These are phyloP conservation scores for Chaetomium globosum DNA, from an alignment of 2,329 filamentous ascomycete species.

Conservation along the genomic window DNA sequence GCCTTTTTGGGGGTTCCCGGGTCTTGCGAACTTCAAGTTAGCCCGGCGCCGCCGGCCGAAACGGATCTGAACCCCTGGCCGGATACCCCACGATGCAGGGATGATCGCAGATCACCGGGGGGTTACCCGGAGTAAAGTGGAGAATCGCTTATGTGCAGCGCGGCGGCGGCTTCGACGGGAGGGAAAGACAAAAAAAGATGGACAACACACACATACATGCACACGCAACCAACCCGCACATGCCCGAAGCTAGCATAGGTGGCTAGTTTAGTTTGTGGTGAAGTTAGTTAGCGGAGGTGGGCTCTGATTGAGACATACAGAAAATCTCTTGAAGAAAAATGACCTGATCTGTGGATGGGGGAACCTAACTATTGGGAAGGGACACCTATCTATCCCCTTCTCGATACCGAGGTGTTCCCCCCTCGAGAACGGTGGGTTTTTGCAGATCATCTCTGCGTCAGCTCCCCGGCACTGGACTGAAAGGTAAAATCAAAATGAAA, in stretches of 20 bases:
- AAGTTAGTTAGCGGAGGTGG: no score
- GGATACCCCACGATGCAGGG: slow-evolving; percentile 27
- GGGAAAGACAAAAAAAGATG: not conserved
- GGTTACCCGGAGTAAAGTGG: slow-evolving; percentile 13
- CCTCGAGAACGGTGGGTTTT: not conserved
- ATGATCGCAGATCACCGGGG: slow-evolving; percentile 25
- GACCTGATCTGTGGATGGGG: not conserved
- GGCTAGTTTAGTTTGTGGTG: no score
- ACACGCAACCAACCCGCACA: not conserved
- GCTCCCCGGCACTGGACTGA: not conserved
- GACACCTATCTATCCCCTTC: not conserved
- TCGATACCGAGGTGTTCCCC: not conserved
- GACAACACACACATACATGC: not conserved
- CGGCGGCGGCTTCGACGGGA: not conserved
- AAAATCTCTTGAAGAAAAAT: not conserved
- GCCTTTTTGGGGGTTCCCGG: slow-evolving; percentile 12
- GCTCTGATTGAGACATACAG: no score
- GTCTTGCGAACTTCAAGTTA: slow-evolving; percentile 1
- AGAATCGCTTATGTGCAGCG: slow-evolving; percentile 1
- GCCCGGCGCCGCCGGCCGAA: slow-evolving; percentile 22
- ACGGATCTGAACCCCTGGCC: slow-evolving; percentile 18
- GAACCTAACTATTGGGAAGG: no score
- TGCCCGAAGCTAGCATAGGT: not conserved
- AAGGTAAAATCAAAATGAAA: not conserved
- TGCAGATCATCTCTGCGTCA: not conserved